Percentiles rank a stretch among this genome's conserved stretches.
These are phyloP conservation scores for Sporodiniella umbellata DNA, from an alignment of 371 early-diverging fungal genomes.

Conservation along the genomic window DNA sequence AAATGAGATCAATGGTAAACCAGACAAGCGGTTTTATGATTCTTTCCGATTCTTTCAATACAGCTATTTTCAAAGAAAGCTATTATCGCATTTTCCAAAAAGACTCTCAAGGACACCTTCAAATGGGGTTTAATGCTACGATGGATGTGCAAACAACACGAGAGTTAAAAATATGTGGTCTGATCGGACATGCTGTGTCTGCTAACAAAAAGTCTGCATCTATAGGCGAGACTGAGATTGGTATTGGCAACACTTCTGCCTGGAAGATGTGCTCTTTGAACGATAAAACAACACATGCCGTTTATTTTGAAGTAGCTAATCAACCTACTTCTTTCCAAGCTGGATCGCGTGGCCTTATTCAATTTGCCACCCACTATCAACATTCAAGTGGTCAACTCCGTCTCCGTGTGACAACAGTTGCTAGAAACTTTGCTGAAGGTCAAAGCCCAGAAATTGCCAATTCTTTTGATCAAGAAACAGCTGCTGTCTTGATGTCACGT, in stretches of 20 bases:
- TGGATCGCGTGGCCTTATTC: slow-evolving; percentile 88
- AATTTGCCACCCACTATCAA: slow-evolving; percentile 95
- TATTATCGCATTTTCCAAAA: slow-evolving; percentile 91
- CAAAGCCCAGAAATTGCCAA: slow-evolving; percentile 84
- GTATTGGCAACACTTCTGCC: slow-evolving; percentile 91
- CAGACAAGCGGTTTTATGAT: slow-evolving; percentile 96
- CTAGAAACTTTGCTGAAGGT: slow-evolving; percentile 91
- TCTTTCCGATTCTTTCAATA: slow-evolving; percentile 95
- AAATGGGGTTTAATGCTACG: slow-evolving; percentile 98
- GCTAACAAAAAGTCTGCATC: slow-evolving; percentile 85
- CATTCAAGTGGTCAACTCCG: slow-evolving; percentile 90
- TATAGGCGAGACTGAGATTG: slow-evolving; percentile 97
- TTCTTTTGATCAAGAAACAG: slow-evolving; percentile 99
- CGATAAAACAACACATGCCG: slow-evolving; percentile 82
- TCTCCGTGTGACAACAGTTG: slow-evolving; percentile 93
- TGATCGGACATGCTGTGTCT: slow-evolving; percentile 94
- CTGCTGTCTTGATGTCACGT: slow-evolving; percentile 98
- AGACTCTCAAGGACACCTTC: slow-evolving; percentile 83
- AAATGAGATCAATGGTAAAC: slow-evolving; percentile 95
- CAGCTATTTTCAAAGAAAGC: slow-evolving; percentile 95
- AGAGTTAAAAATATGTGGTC: slow-evolving; percentile 93
- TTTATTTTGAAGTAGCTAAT: slow-evolving; percentile 96
- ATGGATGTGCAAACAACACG: slow-evolving; percentile 95
- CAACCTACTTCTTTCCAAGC: slow-evolving; percentile 84
- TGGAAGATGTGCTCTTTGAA: slow-evolving; percentile 96